These are phyloP conservation scores for Gynostemma pentaphyllum DNA, from an alignment of 306 rosid genomes.

Conservation along the genomic window DNA sequence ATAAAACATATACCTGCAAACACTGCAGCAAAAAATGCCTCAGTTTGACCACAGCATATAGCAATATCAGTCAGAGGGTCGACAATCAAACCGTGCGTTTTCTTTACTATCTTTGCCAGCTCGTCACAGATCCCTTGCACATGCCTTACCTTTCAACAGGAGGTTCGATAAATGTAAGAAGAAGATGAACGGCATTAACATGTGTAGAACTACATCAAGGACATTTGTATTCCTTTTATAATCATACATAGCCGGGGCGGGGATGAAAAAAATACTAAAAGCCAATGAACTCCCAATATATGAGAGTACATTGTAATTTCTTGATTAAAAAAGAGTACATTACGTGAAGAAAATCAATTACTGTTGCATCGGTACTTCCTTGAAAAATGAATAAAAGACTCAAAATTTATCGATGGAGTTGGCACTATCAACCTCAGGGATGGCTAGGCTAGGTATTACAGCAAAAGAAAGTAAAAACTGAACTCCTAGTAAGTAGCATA, in stretches of 20 bases:
- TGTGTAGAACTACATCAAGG: not conserved
- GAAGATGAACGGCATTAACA: not conserved
- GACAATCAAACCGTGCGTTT: constrained; percentile 57
- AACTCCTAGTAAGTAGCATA: too few species aligned
- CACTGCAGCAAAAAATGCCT: constrained; percentile 68
- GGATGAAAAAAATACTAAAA: not conserved
- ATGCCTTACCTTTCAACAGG: constrained; percentile 31
- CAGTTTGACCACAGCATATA: constrained; percentile 79
- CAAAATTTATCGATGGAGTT: too few species aligned
- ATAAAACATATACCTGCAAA: constrained; percentile 44
- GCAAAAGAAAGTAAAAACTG: too few species aligned
- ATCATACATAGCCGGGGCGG: not conserved
- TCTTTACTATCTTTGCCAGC: constrained; percentile 35
- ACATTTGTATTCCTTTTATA: not conserved
- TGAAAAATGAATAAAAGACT: too few species aligned
- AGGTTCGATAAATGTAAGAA: not conserved
- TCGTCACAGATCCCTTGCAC: constrained; percentile 67
- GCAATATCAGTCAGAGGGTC: constrained; percentile 65
- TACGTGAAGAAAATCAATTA: too few species aligned
- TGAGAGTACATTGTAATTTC: not conserved
- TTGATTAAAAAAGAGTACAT: too few species aligned
- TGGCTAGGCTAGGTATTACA: too few species aligned
- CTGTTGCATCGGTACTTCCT: too few species aligned
- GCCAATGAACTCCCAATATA: not conserved
- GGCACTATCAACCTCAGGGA: too few species aligned